Evolutionary conservation across 2,329 filamentous ascomycete genomes (phyloP), one percentile per base, ranked within the genome.

Genomic region (Paracoccidioides lutzii): DNA sequence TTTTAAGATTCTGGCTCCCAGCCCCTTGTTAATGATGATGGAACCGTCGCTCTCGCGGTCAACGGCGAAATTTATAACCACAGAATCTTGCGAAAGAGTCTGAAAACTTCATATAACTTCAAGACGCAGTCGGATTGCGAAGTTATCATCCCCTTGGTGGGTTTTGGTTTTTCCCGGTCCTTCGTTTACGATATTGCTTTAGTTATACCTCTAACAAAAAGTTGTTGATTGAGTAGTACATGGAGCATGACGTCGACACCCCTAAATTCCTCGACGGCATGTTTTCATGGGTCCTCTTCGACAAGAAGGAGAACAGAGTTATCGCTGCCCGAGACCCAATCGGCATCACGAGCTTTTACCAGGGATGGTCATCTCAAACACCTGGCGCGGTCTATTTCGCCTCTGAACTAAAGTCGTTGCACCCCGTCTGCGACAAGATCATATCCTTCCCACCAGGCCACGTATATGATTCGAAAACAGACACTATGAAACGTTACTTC

Each of bases 41-140:
- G 84, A 62, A 85, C 80, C 65, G 85, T 98, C 66, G 84, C 91
- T 61, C 83, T 98, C 59, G 91, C 93, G 62, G 93, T 97, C 82
- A 98, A 98, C 74, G 93, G 93, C 75, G 93, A 98, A 73, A 98
- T 98, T 71, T 98, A 98, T 81, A 98, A 98, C 83, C 93, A 98
- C 77, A 87, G 91, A 70, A 82, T 95, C 67, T 80, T 98, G 67
- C 86, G 93, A 70, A 97, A 96, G 76, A 78, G 78, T 65, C 78
- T 96, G 66, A 88, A 88, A 75, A 82, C 78, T 58, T 81, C 84
- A 41, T 96, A 96, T 75, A 85, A 90, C 73, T 98, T 97, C 84
- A 96, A 96, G 84, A 98, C 93, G 62, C 87, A 93, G 69, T 97
- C 91, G 41, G 93, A 98, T 70, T 98, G 93, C 75, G 93, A 98